Evolutionary conservation across 768 basidiomycete species (phyloP).

Genomic region (Cubamyces lactineus): DNA sequence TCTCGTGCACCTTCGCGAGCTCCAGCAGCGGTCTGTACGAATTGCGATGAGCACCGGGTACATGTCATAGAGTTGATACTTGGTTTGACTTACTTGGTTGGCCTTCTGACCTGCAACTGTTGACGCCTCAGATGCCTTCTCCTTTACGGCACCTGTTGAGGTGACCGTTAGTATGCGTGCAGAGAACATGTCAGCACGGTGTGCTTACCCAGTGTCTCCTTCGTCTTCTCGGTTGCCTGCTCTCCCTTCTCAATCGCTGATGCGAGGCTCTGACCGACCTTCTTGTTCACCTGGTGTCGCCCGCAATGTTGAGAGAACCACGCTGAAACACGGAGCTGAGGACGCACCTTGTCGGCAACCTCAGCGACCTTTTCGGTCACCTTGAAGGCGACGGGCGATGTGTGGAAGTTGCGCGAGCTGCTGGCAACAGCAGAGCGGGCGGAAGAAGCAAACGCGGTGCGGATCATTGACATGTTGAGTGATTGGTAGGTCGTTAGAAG

Average conservation of each 20-base stretch:
- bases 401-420: slow-evolving; percentile 33
- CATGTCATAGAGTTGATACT: not conserved
- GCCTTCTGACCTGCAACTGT: slow-evolving; percentile 41
- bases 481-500: not conserved
- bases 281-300: slow-evolving; percentile 42
- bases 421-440: slow-evolving; percentile 25
- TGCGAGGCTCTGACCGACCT: slow-evolving; percentile 43
- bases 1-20: slow-evolving; percentile 30
- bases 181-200: not conserved
- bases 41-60: not conserved
- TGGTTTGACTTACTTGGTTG: slow-evolving; percentile 40
- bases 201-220: slow-evolving; percentile 39
- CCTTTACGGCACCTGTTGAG: slow-evolving; percentile 38
- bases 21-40: slow-evolving; percentile 29
- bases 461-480: slow-evolving; percentile 32
- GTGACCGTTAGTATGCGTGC: not conserved
- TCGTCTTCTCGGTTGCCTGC: slow-evolving; percentile 42
- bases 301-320: not conserved
- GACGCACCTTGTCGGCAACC: slow-evolving; percentile 41
- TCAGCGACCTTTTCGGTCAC: slow-evolving; percentile 45
- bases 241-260: slow-evolving; percentile 47
- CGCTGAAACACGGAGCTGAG: no score
- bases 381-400: slow-evolving; percentile 37
- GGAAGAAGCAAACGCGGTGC: slow-evolving; percentile 30
- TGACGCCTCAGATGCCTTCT: slow-evolving; percentile 42